These are phyloP conservation scores for Fusarium napiforme DNA, from an alignment of 2,329 filamentous ascomycete species.

Conservation along the genomic window DNA sequence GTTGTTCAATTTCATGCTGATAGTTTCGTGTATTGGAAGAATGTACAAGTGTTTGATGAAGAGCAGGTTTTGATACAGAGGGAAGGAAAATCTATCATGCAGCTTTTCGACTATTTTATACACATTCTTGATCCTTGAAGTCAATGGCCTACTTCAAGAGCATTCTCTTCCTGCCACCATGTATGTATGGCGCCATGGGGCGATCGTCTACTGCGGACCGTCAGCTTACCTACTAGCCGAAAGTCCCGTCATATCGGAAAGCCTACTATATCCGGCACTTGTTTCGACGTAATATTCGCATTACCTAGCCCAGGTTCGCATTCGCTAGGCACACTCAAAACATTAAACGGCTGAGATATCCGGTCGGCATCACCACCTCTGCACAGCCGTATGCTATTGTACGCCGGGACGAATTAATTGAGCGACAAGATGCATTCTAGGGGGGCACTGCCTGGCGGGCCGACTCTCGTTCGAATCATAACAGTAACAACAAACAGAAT, in stretches of 20 bases:
- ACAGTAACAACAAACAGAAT: background rate
- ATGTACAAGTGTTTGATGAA: background rate
- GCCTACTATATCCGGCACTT: background rate
- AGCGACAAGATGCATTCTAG: background rate
- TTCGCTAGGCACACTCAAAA: background rate
- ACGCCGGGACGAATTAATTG: background rate
- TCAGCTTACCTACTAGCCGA: background rate
- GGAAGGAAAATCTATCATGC: background rate
- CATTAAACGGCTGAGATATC: too few species aligned
- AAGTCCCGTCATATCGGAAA: background rate
- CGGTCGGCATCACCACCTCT: background rate
- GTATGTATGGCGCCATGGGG: background rate
- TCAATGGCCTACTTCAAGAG: too few species aligned
- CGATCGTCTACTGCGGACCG: background rate
- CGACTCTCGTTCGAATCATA: rapidly evolving
- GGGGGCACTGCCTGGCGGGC: background rate
- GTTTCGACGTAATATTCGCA: background rate
- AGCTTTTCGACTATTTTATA: background rate
- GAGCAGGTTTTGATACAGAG: background rate
- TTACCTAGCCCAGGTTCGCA: background rate
- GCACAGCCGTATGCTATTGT: background rate
- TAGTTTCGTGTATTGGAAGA: background rate
- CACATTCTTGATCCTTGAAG: background rate
- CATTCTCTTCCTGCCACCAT: background rate
- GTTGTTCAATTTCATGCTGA: background rate